Evolutionary conservation across 441 rosid species (phyloP), one percentile per base, ranked within the genome.

Genomic region (Raphanus hybrid): DNA sequence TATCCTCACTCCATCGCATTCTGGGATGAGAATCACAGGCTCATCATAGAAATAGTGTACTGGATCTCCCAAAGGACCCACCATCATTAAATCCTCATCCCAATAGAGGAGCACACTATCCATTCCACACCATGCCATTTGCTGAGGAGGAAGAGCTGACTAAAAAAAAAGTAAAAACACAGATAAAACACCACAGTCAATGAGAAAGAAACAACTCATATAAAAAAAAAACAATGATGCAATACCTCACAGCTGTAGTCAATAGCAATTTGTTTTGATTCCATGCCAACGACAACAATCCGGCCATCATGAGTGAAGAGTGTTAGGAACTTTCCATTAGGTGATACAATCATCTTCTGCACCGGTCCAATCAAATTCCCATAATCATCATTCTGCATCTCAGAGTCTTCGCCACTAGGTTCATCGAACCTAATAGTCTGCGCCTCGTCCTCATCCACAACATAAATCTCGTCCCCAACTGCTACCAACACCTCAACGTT

Each of bases 101-200:
- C 97, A 91, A 82, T 92, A 92, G 61, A 94, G 92, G 8, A 96
- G 86, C 72, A 96, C 86, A 34, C 89, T 94, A 61, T 96, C 99
- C 92, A 92, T 84, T 81, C 96, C 99, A 84, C 99, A 94, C 98
- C 99, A 96, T 34, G 94, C 97, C 84, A 96, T 83, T 84, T 96
- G 99, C 85, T 87, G 90, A 0, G 99, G 99, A 77, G 99, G 98
- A 81, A 96, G 96, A 7, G 93, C 90, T 74, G 98, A 89, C 98
- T 96, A 88, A 32, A 78, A n/a, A 81, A 12, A 81, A 62, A 18
- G 55, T 34, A 75, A 52, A 64, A 20, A 45, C 59, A 12, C 45
- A 48, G 39, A 32, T 50, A 65, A 64, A 61, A 3, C 59, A 68
- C 54, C 74, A 45, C 9, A 57, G 12, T 32, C 5, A 8, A 15